Evolutionary conservation across 2,329 filamentous ascomycete genomes (phyloP), one percentile per base, ranked within the genome.

Genomic region (Davidsoniella australis): DNA sequence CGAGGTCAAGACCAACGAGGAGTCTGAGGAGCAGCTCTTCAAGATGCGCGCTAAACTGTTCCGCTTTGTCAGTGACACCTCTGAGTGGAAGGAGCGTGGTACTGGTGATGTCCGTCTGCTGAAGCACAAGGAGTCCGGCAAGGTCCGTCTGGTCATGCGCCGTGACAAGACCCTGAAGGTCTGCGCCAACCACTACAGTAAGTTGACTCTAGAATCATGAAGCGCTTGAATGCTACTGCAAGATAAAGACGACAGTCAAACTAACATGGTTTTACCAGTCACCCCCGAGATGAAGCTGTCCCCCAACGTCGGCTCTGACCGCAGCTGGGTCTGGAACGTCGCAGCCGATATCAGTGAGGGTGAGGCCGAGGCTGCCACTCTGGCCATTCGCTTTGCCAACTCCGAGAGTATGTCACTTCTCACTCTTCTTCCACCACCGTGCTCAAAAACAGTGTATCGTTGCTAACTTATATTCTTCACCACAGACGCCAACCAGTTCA

Each of bases 11-110:
- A 96, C 91, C 67, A 94, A 95, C 71, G 91, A 98, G 70, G 91
- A 98, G 74, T 78, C 82, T 42, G 91, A 98, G 74, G 88, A 96
- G 72, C 85, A 94, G 72, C 74, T 79, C 38, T 98, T 96, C 80
- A 96, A 96, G 81, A 95, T 96, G 89, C 85, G 91, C 61, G 91
- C 91, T 63, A 98, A 98, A 78, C 82, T 98, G 57, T 98, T 98
- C 81, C 89, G 88, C 72, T 98, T 96, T 66, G 82, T 94, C 68
- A 78, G 84, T 59, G 86, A 94, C 48, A 78, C 75, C 59, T 82
- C 82, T 66, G 91, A 96, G 73, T 98, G 91, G 91, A 98, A 96
- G 76, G 91, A 98, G 79, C 83, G 91, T 63, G 91, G 91, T 57
- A 96, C 91, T 56, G 91, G 91, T 60, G 89, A 96, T 61, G 88